Evolutionary conservation across 2,329 filamentous ascomycete species (phyloP), one percentile per base, ranked within the genome.

Genomic region (Nemania abortiva): DNA sequence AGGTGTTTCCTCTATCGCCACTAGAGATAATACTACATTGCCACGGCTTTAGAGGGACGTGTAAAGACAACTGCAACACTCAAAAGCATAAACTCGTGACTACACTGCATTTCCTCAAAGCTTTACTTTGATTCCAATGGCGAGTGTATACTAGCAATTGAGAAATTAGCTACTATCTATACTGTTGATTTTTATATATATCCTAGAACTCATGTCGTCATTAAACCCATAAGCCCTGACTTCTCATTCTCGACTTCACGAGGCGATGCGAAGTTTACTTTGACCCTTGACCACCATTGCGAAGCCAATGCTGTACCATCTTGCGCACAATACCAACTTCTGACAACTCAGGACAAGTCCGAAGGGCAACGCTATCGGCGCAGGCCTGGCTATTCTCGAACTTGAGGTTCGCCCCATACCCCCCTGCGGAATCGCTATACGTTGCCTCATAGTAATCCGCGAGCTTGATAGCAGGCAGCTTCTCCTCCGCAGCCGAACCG

Each of bases 241-340:
- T 52, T 63, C 15, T 20, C 29, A 2, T 63, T 22, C 24, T 7
- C 27, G 34, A 45, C 45, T 29, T 54, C 20, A 29, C 22, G 22
- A 10, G 11, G 24, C 24, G 20, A 11, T 2, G 24, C 13, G 10
- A 18, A 13, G 1, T 45, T 59, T 11, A 65, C 63, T 65, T 45
- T 18, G 31, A 13, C 10, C 29, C 39, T 15, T 34, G n/a, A 6
- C 15, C 3, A 13, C 31, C 59, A 31, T 42, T 34, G 22, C 74
- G 52, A 18, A 76, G 55, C 75, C 74, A 77, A 47, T 76, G 66
- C 47, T 60, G 65, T 29, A 77, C 11, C 75, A 77, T 77, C 70
- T 77, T 77, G 7, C 71, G 69, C 45, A 77, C 72, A 29, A 77
- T 74, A 13, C 49, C 69, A 18, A 69, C 70, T 11, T 75, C 66